Conservation (phyloP, 768 basidiomycete genomes). For the Gloeopeniophorella convolvens region DNA sequence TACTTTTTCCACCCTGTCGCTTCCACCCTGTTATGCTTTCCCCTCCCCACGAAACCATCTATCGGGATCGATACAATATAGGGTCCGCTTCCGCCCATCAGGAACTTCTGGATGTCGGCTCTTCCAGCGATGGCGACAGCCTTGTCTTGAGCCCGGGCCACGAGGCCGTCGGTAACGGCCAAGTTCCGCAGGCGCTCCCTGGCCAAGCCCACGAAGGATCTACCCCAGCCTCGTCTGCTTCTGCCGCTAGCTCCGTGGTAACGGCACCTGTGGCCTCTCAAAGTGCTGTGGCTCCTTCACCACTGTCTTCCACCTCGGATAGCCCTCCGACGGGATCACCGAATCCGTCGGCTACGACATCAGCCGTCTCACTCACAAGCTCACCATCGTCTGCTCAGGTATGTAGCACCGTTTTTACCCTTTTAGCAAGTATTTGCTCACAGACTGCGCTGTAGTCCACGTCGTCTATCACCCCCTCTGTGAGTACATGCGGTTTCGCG, state of each 20-base stretch:
- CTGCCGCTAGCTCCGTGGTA: background rate
- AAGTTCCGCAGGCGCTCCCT: conserved; percentile 9
- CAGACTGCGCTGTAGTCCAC: background rate
- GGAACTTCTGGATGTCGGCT: background rate
- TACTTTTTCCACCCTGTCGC: background rate
- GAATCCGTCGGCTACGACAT: background rate
- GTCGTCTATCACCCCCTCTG: background rate
- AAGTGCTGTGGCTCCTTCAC: background rate
- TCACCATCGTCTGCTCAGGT: background rate
- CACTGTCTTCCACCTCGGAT: background rate
- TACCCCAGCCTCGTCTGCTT: background rate
- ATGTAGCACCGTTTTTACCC: background rate
- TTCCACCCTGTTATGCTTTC: background rate
- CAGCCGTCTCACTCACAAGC: background rate
- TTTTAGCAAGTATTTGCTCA: background rate
- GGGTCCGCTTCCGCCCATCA: background rate
- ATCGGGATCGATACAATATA: background rate
- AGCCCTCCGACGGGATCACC: background rate
- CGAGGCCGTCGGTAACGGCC: conserved; percentile 1
- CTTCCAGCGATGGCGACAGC: background rate
- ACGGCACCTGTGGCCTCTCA: background rate
- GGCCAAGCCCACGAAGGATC: conserved; percentile 1
- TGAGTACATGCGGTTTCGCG: background rate
- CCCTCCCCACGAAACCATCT: background rate
- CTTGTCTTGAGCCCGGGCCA: conserved; percentile 11